Conservation (phyloP, 1,284 basidiomycete genomes). For the Cutaneotrichosporon sp. region DNA sequence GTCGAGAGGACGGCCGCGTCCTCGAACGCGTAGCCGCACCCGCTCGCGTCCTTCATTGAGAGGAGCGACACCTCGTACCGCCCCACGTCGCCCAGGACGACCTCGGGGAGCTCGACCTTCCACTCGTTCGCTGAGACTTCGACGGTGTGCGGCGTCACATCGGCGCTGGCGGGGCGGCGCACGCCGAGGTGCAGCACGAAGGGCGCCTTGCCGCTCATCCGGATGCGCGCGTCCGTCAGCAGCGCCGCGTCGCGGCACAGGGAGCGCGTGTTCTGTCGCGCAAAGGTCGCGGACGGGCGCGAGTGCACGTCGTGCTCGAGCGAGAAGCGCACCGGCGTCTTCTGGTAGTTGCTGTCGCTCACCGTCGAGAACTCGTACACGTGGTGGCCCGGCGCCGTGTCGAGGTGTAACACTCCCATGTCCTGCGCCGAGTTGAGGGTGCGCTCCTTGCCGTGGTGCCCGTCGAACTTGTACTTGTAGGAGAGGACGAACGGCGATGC, state of each 20-base stretch:
- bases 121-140: slow-evolving; percentile 65
- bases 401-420: slow-evolving; percentile 79
- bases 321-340: slow-evolving; percentile 55
- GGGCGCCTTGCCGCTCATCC: slow-evolving; percentile 79
- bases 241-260: slow-evolving; percentile 67
- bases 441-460: slow-evolving; percentile 61
- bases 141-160: slow-evolving; percentile 63
- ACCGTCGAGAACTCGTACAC: slow-evolving; percentile 87
- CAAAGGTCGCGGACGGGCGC: slow-evolving; percentile 76
- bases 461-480: slow-evolving; percentile 51
- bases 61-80: slow-evolving; percentile 77
- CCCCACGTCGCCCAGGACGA: slow-evolving; percentile 73
- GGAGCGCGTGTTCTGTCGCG: slow-evolving; percentile 64
- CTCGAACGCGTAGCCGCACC: slow-evolving; percentile 70
- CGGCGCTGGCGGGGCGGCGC: slow-evolving; percentile 69
- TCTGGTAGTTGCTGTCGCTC: slow-evolving; percentile 75
- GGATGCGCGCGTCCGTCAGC: slow-evolving; percentile 63
- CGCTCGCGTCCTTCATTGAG: slow-evolving; percentile 71
- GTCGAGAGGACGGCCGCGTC: slow-evolving; percentile 60
- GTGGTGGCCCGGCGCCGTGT: slow-evolving; percentile 74
- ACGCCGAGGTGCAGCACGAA: slow-evolving; percentile 77
- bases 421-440: slow-evolving; percentile 83
- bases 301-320: slow-evolving; percentile 80
- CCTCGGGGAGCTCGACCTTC: slow-evolving; percentile 72
- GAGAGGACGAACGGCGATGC: slow-evolving; percentile 80